phyloP scores from a whole-genome alignment of 352 stramenopile genomes.

The Globisporangium nodosum region DNA sequence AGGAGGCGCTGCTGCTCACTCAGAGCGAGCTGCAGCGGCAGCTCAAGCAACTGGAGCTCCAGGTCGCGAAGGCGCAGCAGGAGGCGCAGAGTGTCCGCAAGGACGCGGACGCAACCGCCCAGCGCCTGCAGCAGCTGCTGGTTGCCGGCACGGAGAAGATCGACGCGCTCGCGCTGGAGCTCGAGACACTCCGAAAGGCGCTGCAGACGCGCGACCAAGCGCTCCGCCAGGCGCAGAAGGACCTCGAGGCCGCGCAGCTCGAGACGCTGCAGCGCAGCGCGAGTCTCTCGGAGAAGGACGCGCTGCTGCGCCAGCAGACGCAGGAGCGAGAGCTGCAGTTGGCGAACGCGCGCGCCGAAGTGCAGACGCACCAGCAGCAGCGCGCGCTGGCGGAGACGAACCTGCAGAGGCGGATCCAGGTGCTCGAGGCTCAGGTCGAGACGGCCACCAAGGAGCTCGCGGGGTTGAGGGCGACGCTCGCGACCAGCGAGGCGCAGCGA shows the following conservation, averaged over 20 bases:
- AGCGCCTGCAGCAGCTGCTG: conserved; percentile 44
- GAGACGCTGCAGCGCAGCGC: conserved; percentile 37
- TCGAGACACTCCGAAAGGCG: conserved; percentile 30
- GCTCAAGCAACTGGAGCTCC: conserved; percentile 34
- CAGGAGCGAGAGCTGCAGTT: conserved; percentile 31
- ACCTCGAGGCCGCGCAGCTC: conserved; percentile 32
- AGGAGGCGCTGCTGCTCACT: conserved; percentile 31
- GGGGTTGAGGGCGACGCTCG: conserved; percentile 13
- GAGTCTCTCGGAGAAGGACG: conserved; percentile 28
- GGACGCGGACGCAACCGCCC: conserved; percentile 35
- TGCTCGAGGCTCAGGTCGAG: conserved; percentile 17
- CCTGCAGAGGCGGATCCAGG: conserved; percentile 14
- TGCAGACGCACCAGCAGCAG: conserved; percentile 13
- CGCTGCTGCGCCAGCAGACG: conserved; percentile 30
- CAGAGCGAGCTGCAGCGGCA: conserved; percentile 31
- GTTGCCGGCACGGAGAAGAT: conserved; percentile 30
- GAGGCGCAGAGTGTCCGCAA: conserved; percentile 43
- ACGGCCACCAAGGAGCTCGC: conserved; percentile 13
- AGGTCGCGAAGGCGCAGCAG: conserved; percentile 39
- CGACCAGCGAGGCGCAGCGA: conserved; percentile 13
- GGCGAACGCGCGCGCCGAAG: conserved; percentile 26
- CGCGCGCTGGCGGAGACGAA: conserved; percentile 17
- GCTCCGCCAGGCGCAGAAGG: conserved; percentile 36
- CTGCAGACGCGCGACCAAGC: conserved; percentile 33
- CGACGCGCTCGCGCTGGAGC: conserved; percentile 35